Evolutionary conservation across 768 basidiomycete genomes (phyloP), one percentile per base, ranked within the genome.

Genomic region (Kwoniella mangroviensis): DNA sequence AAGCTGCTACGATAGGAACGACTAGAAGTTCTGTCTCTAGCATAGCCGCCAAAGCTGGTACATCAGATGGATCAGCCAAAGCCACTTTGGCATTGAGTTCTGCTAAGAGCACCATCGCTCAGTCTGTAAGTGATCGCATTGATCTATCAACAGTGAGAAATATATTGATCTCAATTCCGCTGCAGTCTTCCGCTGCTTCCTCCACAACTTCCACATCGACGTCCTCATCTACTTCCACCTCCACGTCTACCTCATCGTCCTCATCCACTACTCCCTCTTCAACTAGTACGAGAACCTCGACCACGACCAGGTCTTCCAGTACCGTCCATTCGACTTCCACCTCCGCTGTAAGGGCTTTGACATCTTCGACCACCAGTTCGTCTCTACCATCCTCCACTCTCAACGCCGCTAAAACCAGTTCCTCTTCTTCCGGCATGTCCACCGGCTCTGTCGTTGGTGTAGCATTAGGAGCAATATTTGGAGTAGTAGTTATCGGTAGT

Each of bases 371-470:
- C 28, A 40, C 70, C 3, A 69, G 68, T 21, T 53, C 54, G 2
- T 58, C 69, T 19, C 22, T 53, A 4, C 51, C 63, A 13, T 63
- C 73, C 4, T 58, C 63, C 42, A 60, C 59, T 15, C 56, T 66
- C 22, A 42, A 57, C 19, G 68, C 74, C 15, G 66, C 63, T 5
- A 61, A 65, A 24, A 17, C 67, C 22, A 52, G 55, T 19, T 49
- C 69, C 22, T 61, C 65, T 9, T 67, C 73, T 7, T 24, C 72
- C 15, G 63, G 70, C 52, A 58, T 78, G 65, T 78, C 76, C 0
- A 78, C 77, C 24, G 79, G 79, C 42, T 69, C 62, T 11, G 64
- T 80, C 43, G 75, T 76, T 22, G 79, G 79, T 26, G 63, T 73
- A 51, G 79, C 73, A 15, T 41, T 77, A 17, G 79, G 72, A 22